Conservation (phyloP, 1,284 basidiomycete genomes). For the Ganoderma multipileum region DNA sequence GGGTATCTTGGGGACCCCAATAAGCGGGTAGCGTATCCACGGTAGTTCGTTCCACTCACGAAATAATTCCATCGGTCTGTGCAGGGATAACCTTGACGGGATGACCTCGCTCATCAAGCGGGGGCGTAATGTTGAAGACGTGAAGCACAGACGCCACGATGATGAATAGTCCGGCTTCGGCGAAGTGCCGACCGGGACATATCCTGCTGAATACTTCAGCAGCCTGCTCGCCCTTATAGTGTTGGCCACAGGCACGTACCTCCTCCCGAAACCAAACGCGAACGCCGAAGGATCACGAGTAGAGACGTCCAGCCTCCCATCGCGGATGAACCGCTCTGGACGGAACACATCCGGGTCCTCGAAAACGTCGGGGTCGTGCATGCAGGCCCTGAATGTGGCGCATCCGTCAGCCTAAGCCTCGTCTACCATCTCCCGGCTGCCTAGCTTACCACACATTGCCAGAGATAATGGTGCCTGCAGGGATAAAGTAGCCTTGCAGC, state of each 20-base stretch:
- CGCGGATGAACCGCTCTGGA: constrained; percentile 28
- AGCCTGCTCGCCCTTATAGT: not conserved
- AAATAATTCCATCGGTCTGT: constrained; percentile 20
- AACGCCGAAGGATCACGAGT: constrained; percentile 11
- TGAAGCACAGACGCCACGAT: constrained; percentile 28
- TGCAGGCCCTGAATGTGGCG: constrained; percentile 17
- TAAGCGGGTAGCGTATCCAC: not conserved
- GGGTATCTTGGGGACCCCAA: constrained; percentile 15
- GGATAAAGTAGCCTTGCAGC: constrained; percentile 32
- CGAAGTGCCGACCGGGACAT: constrained; percentile 25
- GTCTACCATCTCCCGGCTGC: not conserved
- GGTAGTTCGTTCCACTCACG: not conserved
- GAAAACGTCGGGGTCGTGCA: constrained; percentile 28
- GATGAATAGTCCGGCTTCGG: constrained; percentile 27
- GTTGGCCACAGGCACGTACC: constrained; percentile 2
- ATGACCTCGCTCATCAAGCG: constrained; percentile 16
- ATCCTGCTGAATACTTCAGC: constrained; percentile 10
- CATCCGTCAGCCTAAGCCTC: not conserved
- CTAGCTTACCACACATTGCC: constrained; percentile 28
- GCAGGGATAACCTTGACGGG: constrained; percentile 18
- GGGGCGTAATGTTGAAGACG: constrained; percentile 20
- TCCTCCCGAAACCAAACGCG: constrained; percentile 19
- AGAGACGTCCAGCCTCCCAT: constrained; percentile 20
- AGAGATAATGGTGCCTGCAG: constrained; percentile 28
- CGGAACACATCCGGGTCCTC: constrained; percentile 26